Percentiles rank a stretch among this genome's conserved stretches.
Conservation (phyloP, 208 protist genomes). For the Trichomonas gallinae region DNA sequence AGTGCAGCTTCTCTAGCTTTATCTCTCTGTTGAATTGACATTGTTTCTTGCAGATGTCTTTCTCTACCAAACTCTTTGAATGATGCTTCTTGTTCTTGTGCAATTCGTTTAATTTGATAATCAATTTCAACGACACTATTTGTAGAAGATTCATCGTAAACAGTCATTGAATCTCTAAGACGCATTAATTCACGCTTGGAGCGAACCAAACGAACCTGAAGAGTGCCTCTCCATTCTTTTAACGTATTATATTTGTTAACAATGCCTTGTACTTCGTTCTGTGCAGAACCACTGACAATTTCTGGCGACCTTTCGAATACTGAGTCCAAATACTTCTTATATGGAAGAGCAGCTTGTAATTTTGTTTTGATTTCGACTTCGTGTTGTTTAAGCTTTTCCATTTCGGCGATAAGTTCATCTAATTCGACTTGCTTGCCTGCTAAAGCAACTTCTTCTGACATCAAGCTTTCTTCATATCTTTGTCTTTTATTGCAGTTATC, state of each 20-base stretch:
- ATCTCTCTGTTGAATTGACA: background rate
- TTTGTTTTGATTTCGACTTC: background rate
- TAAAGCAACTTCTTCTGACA: background rate
- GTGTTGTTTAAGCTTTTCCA: background rate
- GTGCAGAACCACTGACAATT: background rate
- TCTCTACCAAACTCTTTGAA: slow-evolving; percentile 14
- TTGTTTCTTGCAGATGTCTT: background rate
- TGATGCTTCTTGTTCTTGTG: background rate
- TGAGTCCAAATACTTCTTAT: background rate
- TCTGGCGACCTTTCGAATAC: background rate
- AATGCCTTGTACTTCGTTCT: background rate
- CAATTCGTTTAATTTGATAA: slow-evolving; percentile 14
- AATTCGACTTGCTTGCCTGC: background rate
- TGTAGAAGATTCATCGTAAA: slow-evolving; percentile 16
- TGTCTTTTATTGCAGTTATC: slow-evolving; percentile 21
- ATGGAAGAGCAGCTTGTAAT: background rate
- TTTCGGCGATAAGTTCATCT: background rate
- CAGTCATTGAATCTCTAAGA: background rate
- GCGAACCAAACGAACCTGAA: background rate
- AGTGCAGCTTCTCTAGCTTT: background rate
- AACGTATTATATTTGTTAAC: background rate
- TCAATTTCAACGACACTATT: background rate
- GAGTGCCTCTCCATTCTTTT: background rate
- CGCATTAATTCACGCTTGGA: background rate
- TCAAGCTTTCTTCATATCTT: background rate